Evolutionary conservation across 2,329 filamentous ascomycete genomes (phyloP), one percentile per base, ranked within the genome.

Genomic region (Parastagonospora avenae): DNA sequence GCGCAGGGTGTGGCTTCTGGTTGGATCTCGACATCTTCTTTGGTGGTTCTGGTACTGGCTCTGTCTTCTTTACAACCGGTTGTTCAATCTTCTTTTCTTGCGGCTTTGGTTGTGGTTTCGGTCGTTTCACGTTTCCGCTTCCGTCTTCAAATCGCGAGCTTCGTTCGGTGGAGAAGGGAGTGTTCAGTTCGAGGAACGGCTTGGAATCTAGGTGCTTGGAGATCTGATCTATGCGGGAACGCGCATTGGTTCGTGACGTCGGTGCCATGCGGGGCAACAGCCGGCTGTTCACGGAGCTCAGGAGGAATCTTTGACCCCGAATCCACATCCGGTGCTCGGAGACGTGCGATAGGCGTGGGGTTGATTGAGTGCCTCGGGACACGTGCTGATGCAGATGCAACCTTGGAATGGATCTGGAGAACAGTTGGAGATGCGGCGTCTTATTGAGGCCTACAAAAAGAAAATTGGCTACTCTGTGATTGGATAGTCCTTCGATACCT

Each of bases 1-100:
- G 82, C 48, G 93, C 88, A 46, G 85, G 80, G 71, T 88, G 85
- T 48, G 81, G 74, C 46, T 82, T 67, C 76, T 87, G 84, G 48
- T 67, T 71, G 3, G 19, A 24, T 24, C 19, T 3, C 35, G 83
- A 85, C 82, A 85, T 85, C 28, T 61, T 56, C 52, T 62, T 57
- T 29, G 53, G 55, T 37, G 46, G 28, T 54, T 62, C 47, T 43
- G 52, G 57, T 30, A 56, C 46, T 27, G 38, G 44, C 41, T 68
- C 19, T 24, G 19, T 54, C 45, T 56, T 55, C 14, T 39, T 40
- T 33, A 16, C 10, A 29, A 14, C 12, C 27, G 50, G 46, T 11
- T 48, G 49, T 15, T 46, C 46, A 24, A 41, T 39, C 32, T 42
- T 40, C 15, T 38, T 43, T 30, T 45, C 27, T n/a, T 30, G 33